Base-by-base conservation (phyloP, 2,329 filamentous ascomycete species). In the Aureobasidium namibiae region DNA sequence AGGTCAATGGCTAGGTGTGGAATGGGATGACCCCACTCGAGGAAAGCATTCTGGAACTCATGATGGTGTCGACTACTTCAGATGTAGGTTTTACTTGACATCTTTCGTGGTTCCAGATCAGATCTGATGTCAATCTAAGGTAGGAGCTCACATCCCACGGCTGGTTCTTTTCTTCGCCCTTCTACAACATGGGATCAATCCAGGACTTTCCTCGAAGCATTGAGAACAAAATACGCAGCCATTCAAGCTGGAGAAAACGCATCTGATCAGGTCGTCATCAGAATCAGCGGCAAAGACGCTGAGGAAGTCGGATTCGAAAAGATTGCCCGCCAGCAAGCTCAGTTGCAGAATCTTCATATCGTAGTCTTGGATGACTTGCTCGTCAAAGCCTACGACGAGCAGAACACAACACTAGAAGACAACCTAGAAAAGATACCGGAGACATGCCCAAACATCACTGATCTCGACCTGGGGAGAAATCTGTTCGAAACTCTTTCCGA, bases 261-360 rank as follows among this genome's bases (percentile, higher is more conserved):
- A 16, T 64, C 67, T 13, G 63, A 49, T 10, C 36, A 54, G 3
- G 31, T 21, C 52, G 78, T 83, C 50, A 87, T 95, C 63, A 75
- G 87, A 79, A 80, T 95, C 78, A 75, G 89, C 73, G 79, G 81
- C 38, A 97, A 97, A 74, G 82, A 92, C 18, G 92, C 90, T 5
- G 88, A 97, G 74, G 92, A 97, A 74, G 84, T 97, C 34, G 94
- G 94, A 31, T 97, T 97, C 66, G 91, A 95, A 65, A 96, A 96
- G 78, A 90, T 96, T 65, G 84, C 88, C 44, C 82, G 82, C 64
- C 84, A 92, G 73, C 85, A 95, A 67, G 87, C 91, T 65, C 79
- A 87, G 68, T 78, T 97, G 33, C 78, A 86, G 58, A 89, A 94
- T 66, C 80, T 97, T 61, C 86, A 82, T 65, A 85, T 92, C 59